Evolutionary conservation across 805 yeast species (phyloP), one percentile per base, ranked within the genome.

Genomic region (Ogataea ganodermae): DNA sequence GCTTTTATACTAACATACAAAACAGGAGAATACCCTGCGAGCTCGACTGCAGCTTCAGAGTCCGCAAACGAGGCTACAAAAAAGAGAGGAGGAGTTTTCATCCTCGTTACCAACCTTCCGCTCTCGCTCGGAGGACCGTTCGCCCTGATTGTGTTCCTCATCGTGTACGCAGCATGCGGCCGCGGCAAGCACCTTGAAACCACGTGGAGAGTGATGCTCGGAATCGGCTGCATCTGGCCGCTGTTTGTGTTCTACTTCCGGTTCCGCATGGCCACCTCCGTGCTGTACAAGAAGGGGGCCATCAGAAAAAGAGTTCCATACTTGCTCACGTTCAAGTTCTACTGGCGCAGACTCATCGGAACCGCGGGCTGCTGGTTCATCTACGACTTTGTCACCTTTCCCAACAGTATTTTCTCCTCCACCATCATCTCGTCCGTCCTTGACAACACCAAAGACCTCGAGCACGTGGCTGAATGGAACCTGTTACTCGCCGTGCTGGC

Each of bases 341-440:
- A 84, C 69, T 86, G 92, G 91, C 69, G 60, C 35, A 70, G 87
- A 47, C 60, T 86, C 18, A 54, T 85, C 24, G 94, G 92, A 28
- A 82, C 88, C 14, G 80, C 86, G 62, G 82, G 80, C 4, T 78
- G 86, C 48, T 86, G 94, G 94, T 86, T 86, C 70, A 71, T 86
- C 57, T 86, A 84, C 61, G 95, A 86, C 68, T 86, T 86, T 58
- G 86, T 86, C 57, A 81, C 87, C 6, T 86, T 86, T 72, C 91
- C 92, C 10, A 85, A 85, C 63, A 82, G 83, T 68, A 74, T 83
- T 23, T 80, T 80, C 66, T 73, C 79, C 18, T 66, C 69, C 21
- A 71, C 76, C 36, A 77, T 81, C 51, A 71, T 78, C 41, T 50
- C 72, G 21, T 67, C 68, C 40, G 74, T 77, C 30, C 61, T 89